Evolutionary conservation across 495 filamentous ascomycete species (phyloP).

Genomic region (Aspergillus ostianus): DNA sequence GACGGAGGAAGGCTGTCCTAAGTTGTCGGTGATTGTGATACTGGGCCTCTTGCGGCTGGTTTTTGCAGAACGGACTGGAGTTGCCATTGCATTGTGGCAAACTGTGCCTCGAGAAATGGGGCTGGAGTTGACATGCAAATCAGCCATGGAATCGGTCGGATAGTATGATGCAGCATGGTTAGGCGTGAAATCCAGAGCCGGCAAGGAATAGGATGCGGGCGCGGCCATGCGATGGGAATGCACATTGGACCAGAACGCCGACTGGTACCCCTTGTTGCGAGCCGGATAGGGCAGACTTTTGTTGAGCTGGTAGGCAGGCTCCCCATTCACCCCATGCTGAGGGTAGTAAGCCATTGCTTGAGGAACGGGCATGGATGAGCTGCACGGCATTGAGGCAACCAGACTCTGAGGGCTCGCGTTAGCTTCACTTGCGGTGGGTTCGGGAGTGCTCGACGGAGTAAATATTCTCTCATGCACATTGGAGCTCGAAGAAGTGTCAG

Average conservation of each 20-base stretch:
- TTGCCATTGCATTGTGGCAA: background rate
- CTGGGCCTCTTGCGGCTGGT: background rate
- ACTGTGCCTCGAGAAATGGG: no score
- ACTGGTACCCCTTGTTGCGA: background rate
- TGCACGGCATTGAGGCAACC: background rate
- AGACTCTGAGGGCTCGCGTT: slow-evolving; percentile 1
- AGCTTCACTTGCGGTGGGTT: slow-evolving; percentile 2
- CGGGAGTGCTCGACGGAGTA: background rate
- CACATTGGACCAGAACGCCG: background rate
- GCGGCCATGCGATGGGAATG: slow-evolving; percentile 4
- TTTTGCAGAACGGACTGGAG: background rate
- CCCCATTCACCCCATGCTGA: background rate
- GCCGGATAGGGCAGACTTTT: background rate
- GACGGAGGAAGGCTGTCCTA: background rate
- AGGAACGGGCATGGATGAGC: background rate
- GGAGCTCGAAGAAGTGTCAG: background rate
- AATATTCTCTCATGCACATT: background rate
- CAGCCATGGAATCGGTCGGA: background rate
- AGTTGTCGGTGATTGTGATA: background rate
- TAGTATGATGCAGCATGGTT: background rate
- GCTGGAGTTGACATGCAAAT: background rate
- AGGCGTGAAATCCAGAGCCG: background rate
- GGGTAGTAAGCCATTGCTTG: background rate
- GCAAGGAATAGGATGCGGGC: slow-evolving; percentile 3
- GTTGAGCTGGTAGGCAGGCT: background rate